Evolutionary conservation across 768 basidiomycete species (phyloP).

Genomic region (Lepiota subincarnata): DNA sequence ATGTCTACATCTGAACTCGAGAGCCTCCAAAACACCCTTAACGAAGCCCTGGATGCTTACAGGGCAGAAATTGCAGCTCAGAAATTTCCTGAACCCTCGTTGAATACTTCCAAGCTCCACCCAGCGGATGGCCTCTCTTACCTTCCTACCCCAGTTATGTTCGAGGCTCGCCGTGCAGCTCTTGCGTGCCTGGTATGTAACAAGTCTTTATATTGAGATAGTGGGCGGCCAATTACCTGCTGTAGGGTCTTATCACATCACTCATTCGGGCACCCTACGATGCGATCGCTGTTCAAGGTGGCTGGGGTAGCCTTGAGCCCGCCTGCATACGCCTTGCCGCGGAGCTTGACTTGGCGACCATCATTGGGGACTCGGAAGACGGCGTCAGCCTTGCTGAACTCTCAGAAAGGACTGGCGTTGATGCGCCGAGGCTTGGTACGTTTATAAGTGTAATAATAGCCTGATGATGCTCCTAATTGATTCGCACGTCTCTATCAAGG

Average conservation of each 20-base stretch:
- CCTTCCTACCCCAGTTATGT: conserved; percentile 33
- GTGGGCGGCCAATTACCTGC: background rate
- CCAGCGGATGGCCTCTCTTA: conserved; percentile 24
- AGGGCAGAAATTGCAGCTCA: conserved; percentile 33
- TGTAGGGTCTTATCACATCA: conserved; percentile 31
- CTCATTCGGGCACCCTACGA: conserved; percentile 34
- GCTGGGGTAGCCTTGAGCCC: conserved; percentile 29
- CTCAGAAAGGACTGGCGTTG: conserved; percentile 28
- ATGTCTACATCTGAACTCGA: conserved; percentile 34
- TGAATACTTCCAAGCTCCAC: conserved; percentile 31
- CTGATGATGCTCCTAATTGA: background rate
- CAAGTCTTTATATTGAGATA: background rate
- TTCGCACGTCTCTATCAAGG: conserved; percentile 18
- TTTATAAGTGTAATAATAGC: background rate
- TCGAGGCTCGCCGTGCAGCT: conserved; percentile 31
- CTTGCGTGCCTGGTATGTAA: conserved; percentile 29
- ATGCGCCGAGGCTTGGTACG: conserved; percentile 31
- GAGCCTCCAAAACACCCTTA: conserved; percentile 25
- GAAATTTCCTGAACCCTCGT: conserved; percentile 31
- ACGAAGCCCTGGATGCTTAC: conserved; percentile 33
- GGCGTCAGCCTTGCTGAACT: conserved; percentile 31
- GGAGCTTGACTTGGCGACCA: conserved; percentile 28
- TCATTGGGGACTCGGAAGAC: conserved; percentile 32
- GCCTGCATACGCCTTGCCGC: conserved; percentile 32
- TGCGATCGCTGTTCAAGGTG: conserved; percentile 26